Evolutionary conservation across 2,329 filamentous ascomycete genomes (phyloP), one percentile per base, ranked within the genome.

Genomic region (Sporothrix pseudoabietina): DNA sequence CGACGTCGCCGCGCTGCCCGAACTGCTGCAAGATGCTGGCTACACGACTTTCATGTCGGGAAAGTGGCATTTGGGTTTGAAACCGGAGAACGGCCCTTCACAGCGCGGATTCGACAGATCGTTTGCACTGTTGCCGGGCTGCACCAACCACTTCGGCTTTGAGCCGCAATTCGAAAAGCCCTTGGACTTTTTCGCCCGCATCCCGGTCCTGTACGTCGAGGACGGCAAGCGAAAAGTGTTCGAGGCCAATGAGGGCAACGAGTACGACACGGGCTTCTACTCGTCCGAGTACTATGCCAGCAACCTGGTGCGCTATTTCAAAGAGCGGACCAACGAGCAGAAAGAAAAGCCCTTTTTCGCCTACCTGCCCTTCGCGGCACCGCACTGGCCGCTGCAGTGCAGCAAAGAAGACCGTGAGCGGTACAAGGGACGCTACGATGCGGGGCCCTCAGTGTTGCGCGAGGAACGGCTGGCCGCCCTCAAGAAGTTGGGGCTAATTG

Each of bases 291-390:
- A 82, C 3, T 88, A 87, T 74, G 85, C 83, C 1, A 82, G 85
- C 75, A 86, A 85, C 75, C 84, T 88, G 81, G 76, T 88, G 6
- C 76, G 83, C 16, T 88, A 88, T 69, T 80, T 88, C 0, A 79
- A 82, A 47, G 84, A 86, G 68, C 84, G 86, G 80, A 84, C 78
- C 74, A 80, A 77, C 74, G 79, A 73, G 8, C 76, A 77, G 1
- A 78, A 80, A 16, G 76, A 80, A 3, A 75, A 78, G 66, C 85
- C 88, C 0, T 90, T 90, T 80, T 90, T 90, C 77, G 87, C 81
- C 1, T 90, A 89, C 77, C 81, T 88, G 3, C 87, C 88, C 1
- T 90, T 89, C 78, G 88, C 87, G 0, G 88, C 88, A 0, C 88
- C 88, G 1, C 88, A 90, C 76, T 90, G 88, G 88, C 88, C 88